These are phyloP conservation scores for Elaeis guineensis DNA, from an alignment of 176 grass and related monocot species.

Conservation along the genomic window DNA sequence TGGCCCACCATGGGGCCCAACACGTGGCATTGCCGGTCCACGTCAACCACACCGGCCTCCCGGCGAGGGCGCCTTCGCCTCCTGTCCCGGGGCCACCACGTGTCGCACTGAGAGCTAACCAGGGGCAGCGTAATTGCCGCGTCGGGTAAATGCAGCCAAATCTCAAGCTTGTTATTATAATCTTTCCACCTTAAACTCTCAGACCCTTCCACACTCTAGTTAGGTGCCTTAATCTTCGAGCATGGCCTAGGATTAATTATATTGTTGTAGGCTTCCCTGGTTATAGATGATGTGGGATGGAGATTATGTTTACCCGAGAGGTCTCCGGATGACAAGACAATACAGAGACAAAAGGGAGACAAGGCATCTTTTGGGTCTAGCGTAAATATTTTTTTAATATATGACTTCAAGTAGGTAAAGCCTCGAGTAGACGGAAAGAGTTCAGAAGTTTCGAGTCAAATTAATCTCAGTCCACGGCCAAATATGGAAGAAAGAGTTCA, in stretches of 20 bases:
- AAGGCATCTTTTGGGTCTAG: constrained; percentile 46
- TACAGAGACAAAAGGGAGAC: constrained; percentile 20
- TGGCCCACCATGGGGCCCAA: not conserved
- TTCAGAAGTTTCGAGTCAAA: no score
- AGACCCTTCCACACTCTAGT: no score
- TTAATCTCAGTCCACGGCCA: no score
- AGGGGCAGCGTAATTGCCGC: constrained; percentile 23
- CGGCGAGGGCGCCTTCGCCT: not conserved
- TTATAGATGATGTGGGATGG: constrained; percentile 2
- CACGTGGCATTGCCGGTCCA: not conserved
- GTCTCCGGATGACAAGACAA: constrained; percentile 17
- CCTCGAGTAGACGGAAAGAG: not conserved
- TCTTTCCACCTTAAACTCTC: constrained; percentile 6
- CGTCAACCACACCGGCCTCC: not conserved
- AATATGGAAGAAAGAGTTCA: no score
- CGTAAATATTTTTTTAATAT: constrained; percentile 3
- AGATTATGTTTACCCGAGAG: not conserved
- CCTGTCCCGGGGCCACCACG: not conserved
- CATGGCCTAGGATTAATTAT: constrained; percentile 3
- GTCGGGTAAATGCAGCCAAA: constrained; percentile 26
- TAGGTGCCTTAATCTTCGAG: constrained; percentile 1
- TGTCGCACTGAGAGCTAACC: not conserved
- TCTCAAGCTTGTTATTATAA: constrained; percentile 18
- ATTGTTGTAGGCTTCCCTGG: no score
- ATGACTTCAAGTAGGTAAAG: constrained; percentile 17